phyloP scores from a whole-genome alignment of 441 rosid species.

The Kokia cookei region DNA sequence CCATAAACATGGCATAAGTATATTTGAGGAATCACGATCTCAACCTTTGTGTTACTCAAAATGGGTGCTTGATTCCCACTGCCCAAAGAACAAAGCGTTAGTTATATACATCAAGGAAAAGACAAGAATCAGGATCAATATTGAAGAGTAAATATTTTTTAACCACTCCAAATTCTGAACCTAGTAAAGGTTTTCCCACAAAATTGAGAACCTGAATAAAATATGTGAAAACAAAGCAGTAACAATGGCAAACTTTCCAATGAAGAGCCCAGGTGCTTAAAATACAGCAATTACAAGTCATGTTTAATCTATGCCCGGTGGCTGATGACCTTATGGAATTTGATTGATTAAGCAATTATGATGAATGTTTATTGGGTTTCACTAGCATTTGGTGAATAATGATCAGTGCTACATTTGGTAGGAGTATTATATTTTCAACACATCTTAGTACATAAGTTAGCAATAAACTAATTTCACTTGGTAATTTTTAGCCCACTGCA shows the following conservation, averaged over 20 bases:
- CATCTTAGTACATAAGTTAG: too few species aligned
- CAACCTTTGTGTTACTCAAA: slow-evolving; percentile 36
- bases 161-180: background rate
- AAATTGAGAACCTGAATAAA: background rate
- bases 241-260: background rate
- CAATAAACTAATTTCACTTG: too few species aligned
- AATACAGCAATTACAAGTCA: background rate
- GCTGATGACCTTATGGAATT: background rate
- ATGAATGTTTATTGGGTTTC: background rate
- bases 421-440: too few species aligned
- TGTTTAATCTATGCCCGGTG: background rate
- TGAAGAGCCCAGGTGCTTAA: background rate
- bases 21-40: slow-evolving; percentile 55
- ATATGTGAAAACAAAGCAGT: background rate
- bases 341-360: background rate
- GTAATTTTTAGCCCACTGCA: too few species aligned
- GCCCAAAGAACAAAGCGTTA: slow-evolving; percentile 4
- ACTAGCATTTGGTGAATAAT: background rate
- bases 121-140: background rate
- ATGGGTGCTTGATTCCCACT: slow-evolving; percentile 38
- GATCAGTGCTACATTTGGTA: too few species aligned
- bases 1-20: slow-evolving; percentile 53
- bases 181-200: background rate
- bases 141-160: background rate
- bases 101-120: background rate